Base-by-base conservation (phyloP, 2,329 filamentous ascomycete species). In the Scolecobasidium constrictum region DNA sequence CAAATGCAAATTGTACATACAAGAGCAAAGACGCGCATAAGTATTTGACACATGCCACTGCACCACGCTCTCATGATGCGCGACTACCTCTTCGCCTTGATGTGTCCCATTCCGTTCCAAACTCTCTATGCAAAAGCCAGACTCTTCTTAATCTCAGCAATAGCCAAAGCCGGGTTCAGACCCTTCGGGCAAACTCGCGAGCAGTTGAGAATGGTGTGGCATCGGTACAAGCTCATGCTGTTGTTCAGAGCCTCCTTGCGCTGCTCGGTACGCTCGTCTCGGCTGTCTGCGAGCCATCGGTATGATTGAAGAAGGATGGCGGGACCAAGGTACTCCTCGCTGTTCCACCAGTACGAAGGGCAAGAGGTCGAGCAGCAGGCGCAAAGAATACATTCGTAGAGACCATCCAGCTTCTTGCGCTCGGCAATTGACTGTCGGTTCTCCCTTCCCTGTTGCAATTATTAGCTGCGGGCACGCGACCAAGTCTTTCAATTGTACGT, bases 271-370 rank as follows among this genome's bases (percentile, higher is more conserved):
- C 77, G 80, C 77, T 95, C 83, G 63, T 98, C 92, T 66, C 92
- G 83, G 35, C 86, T 93, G 65, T 98, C 92, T 59, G 81, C 83
- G 52, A 98, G 75, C 92, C 92, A 98, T 61, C 90, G 81, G 79
- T 96, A 98, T 6, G 87, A 94, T 71, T 98, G 92, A 52, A 98
- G 79, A 42, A 98, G 83, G 48, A 98, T 86, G 52, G 92, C 92
- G 47, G 92, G 92, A 50, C 92, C 92, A 40, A 98, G 85, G 72
- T 98, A 98, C 67, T 96, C 88, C 69, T 96, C 88, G 54, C 83
- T 81, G 74, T 98, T 98, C 92, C 92, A 98, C 92, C 92, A 98
- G 76, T 98, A 98, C 15, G 87, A 95, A n/a, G 92, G 92, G 75
- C 92, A 98, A 37, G 90, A 94, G 17, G 92, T 98, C 53, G 85